These are phyloP conservation scores for Solanum raphanifolium DNA, from an alignment of 257 asterid genomes.

Conservation along the genomic window DNA sequence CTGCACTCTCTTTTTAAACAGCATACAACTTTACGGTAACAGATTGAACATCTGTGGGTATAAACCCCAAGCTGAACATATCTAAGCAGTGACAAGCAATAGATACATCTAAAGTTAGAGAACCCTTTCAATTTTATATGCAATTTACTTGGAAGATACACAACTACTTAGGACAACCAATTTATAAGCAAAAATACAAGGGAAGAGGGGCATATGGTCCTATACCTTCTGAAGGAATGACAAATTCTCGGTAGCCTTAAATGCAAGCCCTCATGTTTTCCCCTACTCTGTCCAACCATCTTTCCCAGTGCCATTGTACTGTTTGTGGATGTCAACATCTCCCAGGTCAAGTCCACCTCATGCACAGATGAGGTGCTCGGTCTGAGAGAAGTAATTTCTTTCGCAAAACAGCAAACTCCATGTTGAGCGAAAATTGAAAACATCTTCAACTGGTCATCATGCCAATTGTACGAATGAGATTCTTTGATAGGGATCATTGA, in stretches of 20 bases:
- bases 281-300: slow-evolving; percentile 32
- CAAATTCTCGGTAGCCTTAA: slow-evolving; percentile 8
- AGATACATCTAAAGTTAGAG: neutral
- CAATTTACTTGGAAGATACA: neutral
- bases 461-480: slow-evolving; percentile 38
- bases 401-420: slow-evolving; percentile 64
- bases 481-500: slow-evolving; percentile 25
- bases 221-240: slow-evolving; percentile 40
- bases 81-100: neutral
- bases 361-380: slow-evolving; percentile 23
- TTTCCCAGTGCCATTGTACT: slow-evolving; percentile 71
- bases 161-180: neutral
- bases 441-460: slow-evolving; percentile 65
- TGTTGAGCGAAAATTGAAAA: slow-evolving; percentile 64
- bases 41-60: neutral
- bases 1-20: neutral
- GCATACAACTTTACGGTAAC: neutral
- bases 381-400: slow-evolving; percentile 43
- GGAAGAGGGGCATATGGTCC: neutral
- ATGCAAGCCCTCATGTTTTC: slow-evolving; percentile 7
- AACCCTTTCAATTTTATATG: neutral
- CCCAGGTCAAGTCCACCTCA: slow-evolving; percentile 54
- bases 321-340: slow-evolving; percentile 61
- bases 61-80: neutral
- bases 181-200: neutral